A percentile compares a stretch with the other conserved stretches of the same genome.
These are phyloP conservation scores for Fusarium pseudocircinatum DNA, from an alignment of 2,329 filamentous ascomycete species.

Conservation along the genomic window DNA sequence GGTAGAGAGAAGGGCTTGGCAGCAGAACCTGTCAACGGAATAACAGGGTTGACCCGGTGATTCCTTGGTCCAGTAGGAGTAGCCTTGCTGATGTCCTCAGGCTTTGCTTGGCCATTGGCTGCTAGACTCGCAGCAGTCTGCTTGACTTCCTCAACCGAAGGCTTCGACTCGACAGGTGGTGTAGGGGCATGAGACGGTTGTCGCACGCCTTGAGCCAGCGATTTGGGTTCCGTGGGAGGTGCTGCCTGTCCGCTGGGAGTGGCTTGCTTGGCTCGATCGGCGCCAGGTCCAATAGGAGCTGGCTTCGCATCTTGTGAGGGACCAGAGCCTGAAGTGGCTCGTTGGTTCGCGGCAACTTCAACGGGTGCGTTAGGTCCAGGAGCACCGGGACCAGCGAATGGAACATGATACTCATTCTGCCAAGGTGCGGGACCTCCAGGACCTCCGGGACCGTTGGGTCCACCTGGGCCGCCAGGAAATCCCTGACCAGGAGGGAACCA, in stretches of 20 bases:
- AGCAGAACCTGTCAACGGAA: constrained; percentile 66
- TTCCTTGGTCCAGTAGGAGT: constrained; percentile 60
- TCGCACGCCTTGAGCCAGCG: constrained; percentile 56
- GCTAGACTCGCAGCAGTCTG: constrained; percentile 55
- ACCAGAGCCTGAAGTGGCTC: constrained; percentile 60
- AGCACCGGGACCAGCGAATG: constrained; percentile 63
- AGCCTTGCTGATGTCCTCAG: constrained; percentile 50
- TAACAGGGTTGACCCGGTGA: constrained; percentile 69
- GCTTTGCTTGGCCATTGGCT: constrained; percentile 50
- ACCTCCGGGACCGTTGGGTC: constrained; percentile 68
- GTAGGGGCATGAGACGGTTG: constrained; percentile 64
- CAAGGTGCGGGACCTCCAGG: constrained; percentile 70
- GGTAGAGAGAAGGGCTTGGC: constrained; percentile 52
- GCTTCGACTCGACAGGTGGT: constrained; percentile 75
- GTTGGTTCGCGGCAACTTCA: constrained; percentile 65
- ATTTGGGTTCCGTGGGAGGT: constrained; percentile 64
- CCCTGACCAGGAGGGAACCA: constrained; percentile 84
- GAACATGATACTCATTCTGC: constrained; percentile 66
- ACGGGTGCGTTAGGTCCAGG: constrained; percentile 49
- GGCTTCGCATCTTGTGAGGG: constrained; percentile 55
- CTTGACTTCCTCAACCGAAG: constrained; percentile 59
- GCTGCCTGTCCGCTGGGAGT: constrained; percentile 57
- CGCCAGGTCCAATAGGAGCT: constrained; percentile 61
- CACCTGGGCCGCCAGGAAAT: constrained; percentile 64
- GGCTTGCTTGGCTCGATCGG: constrained; percentile 59